A percentile compares a stretch with the other conserved stretches of the same genome.
Conservation (phyloP, 352 stramenopile genomes). For the Achlya hypogyna region DNA sequence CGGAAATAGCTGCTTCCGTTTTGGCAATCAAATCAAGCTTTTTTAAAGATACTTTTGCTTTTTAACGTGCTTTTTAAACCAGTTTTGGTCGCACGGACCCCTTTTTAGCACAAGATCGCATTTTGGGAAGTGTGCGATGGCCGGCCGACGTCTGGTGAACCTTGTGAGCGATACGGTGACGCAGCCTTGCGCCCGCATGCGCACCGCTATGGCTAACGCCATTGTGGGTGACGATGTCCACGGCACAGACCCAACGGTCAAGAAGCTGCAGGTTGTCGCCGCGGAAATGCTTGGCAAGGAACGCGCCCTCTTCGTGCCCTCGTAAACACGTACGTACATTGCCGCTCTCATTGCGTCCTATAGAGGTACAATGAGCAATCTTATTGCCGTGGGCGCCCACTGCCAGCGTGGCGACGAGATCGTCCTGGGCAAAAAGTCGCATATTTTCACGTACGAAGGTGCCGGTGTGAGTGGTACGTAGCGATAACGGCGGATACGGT, state of each 20-base stretch:
- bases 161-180: conserved; percentile 97
- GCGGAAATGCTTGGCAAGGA: conserved; percentile 93
- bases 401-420: conserved; percentile 90
- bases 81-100: too few species aligned
- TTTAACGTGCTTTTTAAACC: not conserved
- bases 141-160: conserved; percentile 55
- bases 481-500: not conserved
- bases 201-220: conserved; percentile 77
- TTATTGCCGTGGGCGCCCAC: conserved; percentile 91
- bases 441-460: conserved; percentile 97
- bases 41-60: not conserved
- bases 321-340: conserved; percentile 33
- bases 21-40: too few species aligned
- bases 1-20: too few species aligned
- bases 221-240: conserved; percentile 71
- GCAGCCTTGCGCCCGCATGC: conserved; percentile 85
- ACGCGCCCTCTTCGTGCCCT: conserved; percentile 92
- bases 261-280: conserved; percentile 84
- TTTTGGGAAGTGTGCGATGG: too few species aligned
- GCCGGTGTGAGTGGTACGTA: conserved; percentile 70
- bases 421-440: conserved; percentile 90
- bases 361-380: conserved; percentile 96
- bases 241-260: conserved; percentile 89
- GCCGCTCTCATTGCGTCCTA: not conserved
- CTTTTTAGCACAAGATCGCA: too few species aligned